phyloP scores from a whole-genome alignment of 106 monocot species.

The Iris macrosiphon region DNA sequence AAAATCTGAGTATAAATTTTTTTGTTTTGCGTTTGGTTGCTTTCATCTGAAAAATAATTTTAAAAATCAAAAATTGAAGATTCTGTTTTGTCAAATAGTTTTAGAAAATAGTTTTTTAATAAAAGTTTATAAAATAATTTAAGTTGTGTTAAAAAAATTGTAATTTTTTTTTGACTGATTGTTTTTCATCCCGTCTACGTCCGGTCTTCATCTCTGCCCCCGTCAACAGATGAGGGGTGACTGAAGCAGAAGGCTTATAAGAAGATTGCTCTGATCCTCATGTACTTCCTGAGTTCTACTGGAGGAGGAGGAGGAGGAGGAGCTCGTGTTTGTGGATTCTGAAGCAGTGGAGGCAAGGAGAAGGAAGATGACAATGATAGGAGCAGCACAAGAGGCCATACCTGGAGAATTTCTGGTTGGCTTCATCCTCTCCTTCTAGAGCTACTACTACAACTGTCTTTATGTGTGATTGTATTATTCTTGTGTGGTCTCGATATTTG shows the following conservation, averaged over 20 bases:
- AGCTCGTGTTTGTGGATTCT: not conserved
- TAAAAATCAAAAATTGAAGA: too few relatives aligned
- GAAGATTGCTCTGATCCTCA: conserved; percentile 47
- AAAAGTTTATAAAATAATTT: too few relatives aligned
- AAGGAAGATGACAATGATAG: not conserved
- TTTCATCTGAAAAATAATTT: too few relatives aligned
- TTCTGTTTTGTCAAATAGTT: too few relatives aligned
- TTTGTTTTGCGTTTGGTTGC: too few relatives aligned
- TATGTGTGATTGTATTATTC: conserved; percentile 23
- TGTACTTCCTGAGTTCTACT: conserved; percentile 21
- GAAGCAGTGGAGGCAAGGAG: not conserved
- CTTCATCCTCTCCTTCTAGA: not conserved
- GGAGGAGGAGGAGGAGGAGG: conserved; percentile 4
- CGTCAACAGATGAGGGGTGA: too few relatives aligned
- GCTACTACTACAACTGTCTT: conserved; percentile 33
- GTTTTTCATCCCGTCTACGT: too few relatives aligned
- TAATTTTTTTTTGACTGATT: too few relatives aligned
- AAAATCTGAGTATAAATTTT: too few relatives aligned
- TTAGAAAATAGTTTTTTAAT: too few relatives aligned
- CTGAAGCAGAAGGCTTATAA: conserved; percentile 52
- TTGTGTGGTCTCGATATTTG: not conserved
- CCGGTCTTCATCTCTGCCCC: too few relatives aligned
- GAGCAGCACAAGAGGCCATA: conserved; percentile 14
- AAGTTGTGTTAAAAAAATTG: too few relatives aligned
- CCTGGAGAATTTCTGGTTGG: not conserved